phyloP scores from a whole-genome alignment of 495 filamentous ascomycete genomes.

The Melanomma pulvis-pyrius region DNA sequence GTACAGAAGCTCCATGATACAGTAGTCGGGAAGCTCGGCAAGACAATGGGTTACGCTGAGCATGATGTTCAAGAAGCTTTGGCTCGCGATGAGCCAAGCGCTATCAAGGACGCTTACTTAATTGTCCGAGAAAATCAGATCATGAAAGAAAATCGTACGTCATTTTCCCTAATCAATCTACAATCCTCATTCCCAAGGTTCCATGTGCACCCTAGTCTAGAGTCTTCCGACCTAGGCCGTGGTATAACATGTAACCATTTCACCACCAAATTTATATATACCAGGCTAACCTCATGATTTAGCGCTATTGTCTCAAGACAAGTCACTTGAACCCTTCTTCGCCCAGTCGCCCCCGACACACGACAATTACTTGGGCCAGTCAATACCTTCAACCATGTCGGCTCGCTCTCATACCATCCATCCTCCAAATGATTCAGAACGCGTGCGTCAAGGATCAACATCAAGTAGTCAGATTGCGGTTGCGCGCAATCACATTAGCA shows the following conservation, averaged over 20 bases:
- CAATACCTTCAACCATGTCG: slow-evolving; percentile 15
- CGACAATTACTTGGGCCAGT: slow-evolving; percentile 16
- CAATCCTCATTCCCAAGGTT: slow-evolving; percentile 23
- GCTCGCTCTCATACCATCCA: slow-evolving; percentile 18
- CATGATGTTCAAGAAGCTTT: slow-evolving; percentile 94
- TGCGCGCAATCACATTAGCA: slow-evolving; percentile 59
- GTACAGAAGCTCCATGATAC: slow-evolving; percentile 88
- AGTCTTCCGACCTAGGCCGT: slow-evolving; percentile 26
- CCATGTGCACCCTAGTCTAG: slow-evolving; percentile 25
- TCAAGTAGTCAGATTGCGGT: slow-evolving; percentile 38
- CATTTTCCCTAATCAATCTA: slow-evolving; percentile 21
- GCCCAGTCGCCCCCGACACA: slow-evolving; percentile 58
- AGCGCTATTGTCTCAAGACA: slow-evolving; percentile 53
- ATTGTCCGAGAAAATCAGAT: slow-evolving; percentile 97
- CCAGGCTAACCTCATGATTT: slow-evolving; percentile 23
- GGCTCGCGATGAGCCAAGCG: slow-evolving; percentile 86
- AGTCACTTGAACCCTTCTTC: slow-evolving; percentile 53
- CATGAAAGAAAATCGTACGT: slow-evolving; percentile 91
- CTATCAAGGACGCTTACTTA: slow-evolving; percentile 98
- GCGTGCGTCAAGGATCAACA: slow-evolving; percentile 42
- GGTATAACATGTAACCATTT: slow-evolving; percentile 17
- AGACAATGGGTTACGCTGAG: slow-evolving; percentile 95
- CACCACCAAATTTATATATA: not conserved
- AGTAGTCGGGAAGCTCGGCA: slow-evolving; percentile 91
- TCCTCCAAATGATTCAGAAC: slow-evolving; percentile 27